phyloP scores from a whole-genome alignment of 1,284 basidiomycete genomes.

The Rhodotorula glutinis region DNA sequence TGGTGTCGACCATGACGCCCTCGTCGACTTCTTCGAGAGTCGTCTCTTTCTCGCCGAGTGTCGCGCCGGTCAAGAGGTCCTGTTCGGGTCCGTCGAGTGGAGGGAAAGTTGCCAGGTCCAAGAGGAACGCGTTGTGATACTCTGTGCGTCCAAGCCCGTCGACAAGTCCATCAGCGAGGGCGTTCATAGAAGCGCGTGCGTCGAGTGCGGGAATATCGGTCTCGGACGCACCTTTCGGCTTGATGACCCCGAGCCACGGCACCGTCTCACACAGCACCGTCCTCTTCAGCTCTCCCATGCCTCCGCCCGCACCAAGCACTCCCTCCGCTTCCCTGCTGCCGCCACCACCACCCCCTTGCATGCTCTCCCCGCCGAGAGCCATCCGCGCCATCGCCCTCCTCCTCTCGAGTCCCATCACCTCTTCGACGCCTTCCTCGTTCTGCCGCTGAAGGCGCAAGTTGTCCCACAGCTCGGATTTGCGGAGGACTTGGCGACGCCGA shows the following conservation, averaged over 20 bases:
- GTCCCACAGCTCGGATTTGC: conserved; percentile 55
- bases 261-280: conserved; percentile 46
- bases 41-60: conserved; percentile 45
- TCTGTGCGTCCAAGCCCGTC: neutral
- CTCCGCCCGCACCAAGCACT: conserved; percentile 3
- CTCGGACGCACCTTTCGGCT: conserved; percentile 30
- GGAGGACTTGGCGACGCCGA: conserved; percentile 69
- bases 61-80: conserved; percentile 20
- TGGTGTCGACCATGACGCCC: neutral
- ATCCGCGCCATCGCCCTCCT: conserved; percentile 21
- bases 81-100: conserved; percentile 8
- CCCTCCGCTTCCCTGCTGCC: neutral
- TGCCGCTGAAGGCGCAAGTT: conserved; percentile 46
- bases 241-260: conserved; percentile 49
- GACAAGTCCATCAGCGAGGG: neutral
- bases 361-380: neutral
- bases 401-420: conserved; percentile 42
- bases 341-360: neutral
- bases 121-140: conserved; percentile 28
- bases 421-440: conserved; percentile 44
- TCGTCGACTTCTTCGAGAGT: conserved; percentile 23
- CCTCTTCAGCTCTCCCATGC: conserved; percentile 30
- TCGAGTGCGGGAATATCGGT: no score
- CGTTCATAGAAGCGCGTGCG: no score
- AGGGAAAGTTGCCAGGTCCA: conserved; percentile 40